Percentiles rank a stretch among this genome's conserved stretches.
These are phyloP conservation scores for Trypanosoma melophagium DNA, from an alignment of 208 protist species.

Conservation along the genomic window DNA sequence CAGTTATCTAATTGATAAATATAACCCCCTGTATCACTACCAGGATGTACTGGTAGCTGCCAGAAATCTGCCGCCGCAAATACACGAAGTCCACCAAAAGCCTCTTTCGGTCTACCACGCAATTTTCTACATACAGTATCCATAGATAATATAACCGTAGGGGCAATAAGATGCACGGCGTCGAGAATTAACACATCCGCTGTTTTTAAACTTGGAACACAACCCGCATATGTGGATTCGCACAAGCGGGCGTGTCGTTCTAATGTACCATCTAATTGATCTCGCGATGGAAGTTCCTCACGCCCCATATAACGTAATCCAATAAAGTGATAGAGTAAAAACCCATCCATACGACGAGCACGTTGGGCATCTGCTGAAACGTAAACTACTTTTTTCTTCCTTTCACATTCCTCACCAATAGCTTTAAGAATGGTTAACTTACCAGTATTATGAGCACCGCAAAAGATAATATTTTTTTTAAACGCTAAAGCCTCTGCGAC, in stretches of 20 bases:
- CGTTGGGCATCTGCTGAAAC: conserved; percentile 66
- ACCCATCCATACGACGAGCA: conserved; percentile 64
- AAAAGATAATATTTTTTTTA: conserved; percentile 69
- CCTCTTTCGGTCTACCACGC: conserved; percentile 35
- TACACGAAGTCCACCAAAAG: conserved; percentile 84
- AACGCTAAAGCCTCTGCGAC: conserved; percentile 34
- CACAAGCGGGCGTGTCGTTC: conserved; percentile 81
- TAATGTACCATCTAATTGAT: conserved; percentile 84
- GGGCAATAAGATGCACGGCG: conserved; percentile 59
- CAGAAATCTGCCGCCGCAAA: conserved; percentile 87
- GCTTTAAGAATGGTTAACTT: conserved; percentile 81
- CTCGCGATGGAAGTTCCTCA: conserved; percentile 82
- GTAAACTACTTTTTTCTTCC: conserved; percentile 56
- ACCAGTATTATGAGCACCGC: conserved; percentile 73
- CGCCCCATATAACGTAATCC: conserved; percentile 59
- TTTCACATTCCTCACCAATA: conserved; percentile 65
- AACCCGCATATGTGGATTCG: conserved; percentile 64
- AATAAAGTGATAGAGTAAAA: conserved; percentile 76
- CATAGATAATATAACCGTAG: conserved; percentile 65
- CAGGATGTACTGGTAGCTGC: conserved; percentile 72
- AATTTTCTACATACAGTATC: conserved; percentile 70
- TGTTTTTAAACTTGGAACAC: conserved; percentile 63
- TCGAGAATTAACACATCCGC: conserved; percentile 82
- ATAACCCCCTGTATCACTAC: conserved; percentile 82
- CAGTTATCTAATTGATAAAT: conserved; percentile 78